Base-by-base conservation (phyloP, 768 basidiomycete species). In the Solioccasus polychromus region DNA sequence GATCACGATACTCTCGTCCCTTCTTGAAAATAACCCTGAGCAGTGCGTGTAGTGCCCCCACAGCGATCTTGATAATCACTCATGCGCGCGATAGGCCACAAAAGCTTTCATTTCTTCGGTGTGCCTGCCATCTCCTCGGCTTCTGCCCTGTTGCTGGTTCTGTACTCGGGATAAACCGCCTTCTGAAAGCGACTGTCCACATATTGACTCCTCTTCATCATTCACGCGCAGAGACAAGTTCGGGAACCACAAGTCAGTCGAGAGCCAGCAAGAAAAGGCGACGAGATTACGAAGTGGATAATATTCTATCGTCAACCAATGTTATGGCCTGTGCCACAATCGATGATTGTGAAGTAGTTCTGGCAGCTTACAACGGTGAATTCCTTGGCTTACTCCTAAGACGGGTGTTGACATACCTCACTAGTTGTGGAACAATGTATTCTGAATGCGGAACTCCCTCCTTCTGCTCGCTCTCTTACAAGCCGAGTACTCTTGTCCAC, bases 241-340 rank as follows among this genome's bases (percentile, higher is more conserved):
- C 57, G 1, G 63, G 47, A 14, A 48, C 57, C 32, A 55, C 52
- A 3, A 14, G 44, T 53, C 36, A 67, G 55, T 69, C 57, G 12
- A 80, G 71, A 59, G 82, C 79, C 54, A 76, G 78, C 44, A 90
- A 81, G 62, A 92, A 88, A 61, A 72, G 83, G 36, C 73, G 76
- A 17, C 76, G 81, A 18, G 82, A 74, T 11, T 90, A 82, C 52
- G 86, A 91, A 63, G 86, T 80, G 9, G 88, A 88, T 43, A 87
- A 85, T 55, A 67, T 85, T 5, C 81, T 92, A 63, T 79, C 75
- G 42, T 55, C 67, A 8, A 61, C 73, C 2, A 69, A 70, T 35
- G 62, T 72, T 35, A 68, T 76, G 8, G 53, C 81, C 17, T 85
- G 77, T 55, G 63, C 72, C 1, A 75, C 74, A 0, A 40, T 45